Base-by-base conservation (phyloP, 2,329 filamentous ascomycete species). In the Fusarium hostae region DNA sequence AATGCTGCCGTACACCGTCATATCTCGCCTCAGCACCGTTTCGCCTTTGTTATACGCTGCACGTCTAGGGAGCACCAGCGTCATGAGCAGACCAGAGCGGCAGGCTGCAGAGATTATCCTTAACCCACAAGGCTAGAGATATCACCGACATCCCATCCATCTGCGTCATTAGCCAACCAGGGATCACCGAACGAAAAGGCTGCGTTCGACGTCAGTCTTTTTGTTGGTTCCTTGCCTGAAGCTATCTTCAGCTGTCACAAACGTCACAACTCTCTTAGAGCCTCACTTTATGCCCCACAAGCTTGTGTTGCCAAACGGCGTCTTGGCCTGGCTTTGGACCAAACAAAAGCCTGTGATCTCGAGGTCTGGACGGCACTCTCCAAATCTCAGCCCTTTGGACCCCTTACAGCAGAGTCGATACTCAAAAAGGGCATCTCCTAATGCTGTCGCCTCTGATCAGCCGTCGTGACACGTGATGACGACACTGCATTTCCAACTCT, bases 401-500 rank as follows among this genome's bases (percentile, higher is more conserved):
- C 55, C 63, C 62, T 63, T 63, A 43, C 68, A 71, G 66, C 24
- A 59, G 30, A 26, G 41, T 57, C 50, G 40, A 37, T 52, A 34
- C 52, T 58, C 52, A 48, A 62, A 26, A 71, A 44, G 9, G 59
- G 66, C 44, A 41, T 28, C 41, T 41, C 24, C 56, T 40, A 30
- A 18, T 37, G 34, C 30, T 57, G 28, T 66, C 58, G 70, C 61
- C 62, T 71, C 63, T 54, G 65, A 63, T 74, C 63, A 66, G 58
- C 59, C 44, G 47, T 16, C 47, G 55, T 63, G 51, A 73, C 70
- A 76, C 70, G 74, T 76, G 72, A 76, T 75, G 63, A 73, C 70
- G 67, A 68, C 66, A 75, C 55, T 58, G 57, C 22, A 41, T 47
- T 59, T 60, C 61, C 45, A 62, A 62, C 43, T 62, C n/a, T 57